These are phyloP conservation scores for Poronia punctata DNA, from an alignment of 495 filamentous ascomycete species.

Conservation along the genomic window DNA sequence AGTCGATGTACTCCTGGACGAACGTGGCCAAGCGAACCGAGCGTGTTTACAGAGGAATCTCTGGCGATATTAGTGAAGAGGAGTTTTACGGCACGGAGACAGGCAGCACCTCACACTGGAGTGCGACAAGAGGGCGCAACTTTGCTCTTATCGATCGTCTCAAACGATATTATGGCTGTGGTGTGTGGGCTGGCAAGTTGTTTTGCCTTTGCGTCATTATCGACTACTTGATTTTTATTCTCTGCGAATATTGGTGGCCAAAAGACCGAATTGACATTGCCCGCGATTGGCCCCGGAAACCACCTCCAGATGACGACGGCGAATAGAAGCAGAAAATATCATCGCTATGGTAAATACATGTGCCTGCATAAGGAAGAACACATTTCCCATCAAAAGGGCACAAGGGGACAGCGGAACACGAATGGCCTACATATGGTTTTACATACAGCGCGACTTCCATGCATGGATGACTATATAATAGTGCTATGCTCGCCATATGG, in stretches of 20 bases:
- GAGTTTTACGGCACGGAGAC: conserved; percentile 80
- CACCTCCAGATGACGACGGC: conserved; percentile 18
- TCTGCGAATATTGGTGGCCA: conserved; percentile 82
- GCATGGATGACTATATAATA: no score
- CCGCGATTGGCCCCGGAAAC: conserved; percentile 83
- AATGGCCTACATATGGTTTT: no score
- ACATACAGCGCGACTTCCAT: no score
- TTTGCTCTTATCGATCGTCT: conserved; percentile 90
- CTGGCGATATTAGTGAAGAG: conserved; percentile 69
- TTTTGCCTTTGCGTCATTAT: conserved; percentile 93
- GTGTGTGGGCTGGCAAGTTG: conserved; percentile 97
- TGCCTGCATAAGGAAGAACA: no score
- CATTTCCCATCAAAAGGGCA: no score
- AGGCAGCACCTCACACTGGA: conserved; percentile 58
- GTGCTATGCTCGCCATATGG: no score
- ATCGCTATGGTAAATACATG: no score
- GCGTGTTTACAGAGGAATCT: conserved; percentile 88
- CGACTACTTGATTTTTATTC: conserved; percentile 81
- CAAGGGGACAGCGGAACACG: no score
- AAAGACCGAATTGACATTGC: conserved; percentile 80
- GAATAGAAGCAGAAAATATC: conserved; percentile 9
- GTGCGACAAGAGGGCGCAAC: conserved; percentile 70
- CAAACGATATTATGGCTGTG: conserved; percentile 97
- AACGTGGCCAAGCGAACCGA: conserved; percentile 90
- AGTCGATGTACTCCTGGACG: conserved; percentile 96